Conservation (phyloP, 345 rosid genomes). For the Jatropha curcas region DNA sequence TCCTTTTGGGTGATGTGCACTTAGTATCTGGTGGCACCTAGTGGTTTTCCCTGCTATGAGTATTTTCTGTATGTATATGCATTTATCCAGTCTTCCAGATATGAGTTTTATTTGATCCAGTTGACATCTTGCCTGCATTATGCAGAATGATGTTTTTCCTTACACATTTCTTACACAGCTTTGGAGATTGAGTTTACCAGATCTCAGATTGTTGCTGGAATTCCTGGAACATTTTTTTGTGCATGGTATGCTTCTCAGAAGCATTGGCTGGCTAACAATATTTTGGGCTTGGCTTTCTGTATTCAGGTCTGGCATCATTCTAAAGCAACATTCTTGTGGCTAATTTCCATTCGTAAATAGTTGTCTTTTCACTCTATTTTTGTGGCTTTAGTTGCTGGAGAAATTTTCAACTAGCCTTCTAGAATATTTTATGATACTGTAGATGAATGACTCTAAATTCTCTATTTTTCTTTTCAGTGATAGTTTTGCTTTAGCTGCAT, state of each 20-base stretch:
- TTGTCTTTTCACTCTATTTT: neutral
- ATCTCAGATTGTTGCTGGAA: slow-evolving; percentile 88
- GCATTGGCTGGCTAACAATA: slow-evolving; percentile 98
- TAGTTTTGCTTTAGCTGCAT: neutral
- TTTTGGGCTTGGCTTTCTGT: slow-evolving; percentile 93
- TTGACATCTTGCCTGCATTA: slow-evolving; percentile 38
- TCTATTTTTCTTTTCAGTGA: neutral
- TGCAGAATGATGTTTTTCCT: slow-evolving; percentile 46
- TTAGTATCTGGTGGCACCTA: too few relatives aligned
- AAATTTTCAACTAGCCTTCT: neutral
- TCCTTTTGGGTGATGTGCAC: too few relatives aligned
- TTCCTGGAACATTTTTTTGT: slow-evolving; percentile 95
- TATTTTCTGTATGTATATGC: neutral
- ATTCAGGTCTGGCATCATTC: slow-evolving; percentile 72
- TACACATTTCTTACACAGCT: slow-evolving; percentile 61
- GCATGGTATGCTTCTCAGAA: slow-evolving; percentile 98
- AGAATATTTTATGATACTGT: too few relatives aligned
- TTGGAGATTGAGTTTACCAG: slow-evolving; percentile 93
- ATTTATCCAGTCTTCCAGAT: slow-evolving; percentile 7
- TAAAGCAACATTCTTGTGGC: neutral
- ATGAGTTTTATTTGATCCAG: slow-evolving; percentile 29
- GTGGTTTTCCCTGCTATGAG: neutral
- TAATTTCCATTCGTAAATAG: neutral
- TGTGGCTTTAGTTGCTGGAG: slow-evolving; percentile 7
- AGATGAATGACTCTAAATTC: too few relatives aligned